Conservation (phyloP, 495 filamentous ascomycete species). For the Cryomyces minteri region DNA sequence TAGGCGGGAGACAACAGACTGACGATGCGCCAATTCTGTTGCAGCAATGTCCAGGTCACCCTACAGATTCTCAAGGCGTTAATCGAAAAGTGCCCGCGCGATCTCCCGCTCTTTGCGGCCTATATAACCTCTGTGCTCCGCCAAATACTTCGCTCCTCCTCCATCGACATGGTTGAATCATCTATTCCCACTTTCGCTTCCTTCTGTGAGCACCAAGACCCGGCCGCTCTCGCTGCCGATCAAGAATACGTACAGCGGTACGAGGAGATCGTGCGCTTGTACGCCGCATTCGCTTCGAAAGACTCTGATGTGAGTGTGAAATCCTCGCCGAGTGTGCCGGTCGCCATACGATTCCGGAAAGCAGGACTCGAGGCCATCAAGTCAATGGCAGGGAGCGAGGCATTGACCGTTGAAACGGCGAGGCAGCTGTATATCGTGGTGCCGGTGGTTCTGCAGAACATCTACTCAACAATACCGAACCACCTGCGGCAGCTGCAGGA, state of each 20-base stretch:
- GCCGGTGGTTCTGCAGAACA: slow-evolving; percentile 66
- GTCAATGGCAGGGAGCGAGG: slow-evolving; percentile 58
- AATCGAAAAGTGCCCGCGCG: slow-evolving; percentile 79
- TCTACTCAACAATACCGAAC: slow-evolving; percentile 58
- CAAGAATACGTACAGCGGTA: slow-evolving; percentile 71
- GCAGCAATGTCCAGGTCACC: slow-evolving; percentile 80
- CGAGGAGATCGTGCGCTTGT: slow-evolving; percentile 54
- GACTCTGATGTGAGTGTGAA: slow-evolving; percentile 24
- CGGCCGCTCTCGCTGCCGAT: slow-evolving; percentile 56
- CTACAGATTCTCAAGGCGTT: slow-evolving; percentile 74
- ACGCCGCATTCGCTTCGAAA: slow-evolving; percentile 58
- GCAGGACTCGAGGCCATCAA: slow-evolving; percentile 64
- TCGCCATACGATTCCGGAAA: slow-evolving; percentile 70
- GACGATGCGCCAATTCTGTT: not conserved
- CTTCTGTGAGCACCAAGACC: slow-evolving; percentile 68
- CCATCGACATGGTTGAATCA: slow-evolving; percentile 78
- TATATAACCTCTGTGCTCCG: slow-evolving; percentile 64
- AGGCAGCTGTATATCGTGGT: slow-evolving; percentile 57
- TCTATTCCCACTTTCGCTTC: slow-evolving; percentile 67
- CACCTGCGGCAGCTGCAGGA: slow-evolving; percentile 43
- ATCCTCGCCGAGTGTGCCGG: slow-evolving; percentile 41
- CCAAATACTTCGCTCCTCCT: slow-evolving; percentile 56
- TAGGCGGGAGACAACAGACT: slow-evolving; percentile 2
- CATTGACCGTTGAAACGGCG: slow-evolving; percentile 51
- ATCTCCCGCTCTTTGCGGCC: slow-evolving; percentile 69